These are phyloP conservation scores for Myxozyma nipponensis DNA, from an alignment of 805 yeast species.

Conservation along the genomic window DNA sequence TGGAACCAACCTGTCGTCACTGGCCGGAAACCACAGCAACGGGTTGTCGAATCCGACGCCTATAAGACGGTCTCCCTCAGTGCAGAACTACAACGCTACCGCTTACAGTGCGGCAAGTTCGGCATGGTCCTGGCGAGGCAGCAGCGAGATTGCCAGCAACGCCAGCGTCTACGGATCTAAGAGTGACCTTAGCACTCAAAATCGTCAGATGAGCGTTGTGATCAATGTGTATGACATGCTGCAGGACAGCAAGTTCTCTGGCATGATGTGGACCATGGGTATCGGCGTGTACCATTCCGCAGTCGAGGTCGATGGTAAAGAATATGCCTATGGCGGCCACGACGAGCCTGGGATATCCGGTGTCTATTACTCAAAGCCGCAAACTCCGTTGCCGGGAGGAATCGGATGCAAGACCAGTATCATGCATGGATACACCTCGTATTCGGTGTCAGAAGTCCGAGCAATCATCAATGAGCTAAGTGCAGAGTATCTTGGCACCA, in stretches of 20 bases:
- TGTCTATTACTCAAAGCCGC: slow-evolving; percentile 25
- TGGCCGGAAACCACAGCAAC: slow-evolving; percentile 15
- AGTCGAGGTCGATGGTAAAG: slow-evolving; percentile 27
- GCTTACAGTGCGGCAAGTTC: slow-evolving; percentile 9
- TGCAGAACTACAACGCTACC: not conserved
- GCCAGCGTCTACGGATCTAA: not conserved
- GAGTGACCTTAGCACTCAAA: not conserved
- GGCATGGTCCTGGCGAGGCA: not conserved
- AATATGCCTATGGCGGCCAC: slow-evolving; percentile 28
- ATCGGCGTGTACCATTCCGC: slow-evolving; percentile 29
- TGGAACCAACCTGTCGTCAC: slow-evolving; percentile 1
- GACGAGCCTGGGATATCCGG: slow-evolving; percentile 27
- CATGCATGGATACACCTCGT: slow-evolving; percentile 20
- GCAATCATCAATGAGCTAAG: slow-evolving; percentile 24
- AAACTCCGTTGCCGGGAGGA: slow-evolving; percentile 19
- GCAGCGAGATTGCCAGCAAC: not conserved
- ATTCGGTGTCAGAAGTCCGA: slow-evolving; percentile 24
- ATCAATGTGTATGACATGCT: slow-evolving; percentile 28
- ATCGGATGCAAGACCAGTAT: slow-evolving; percentile 19
- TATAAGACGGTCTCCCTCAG: not conserved
- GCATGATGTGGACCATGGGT: slow-evolving; percentile 24
- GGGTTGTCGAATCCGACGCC: not conserved
- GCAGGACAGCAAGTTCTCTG: slow-evolving; percentile 24
- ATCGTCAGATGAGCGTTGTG: slow-evolving; percentile 9
- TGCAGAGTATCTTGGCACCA: slow-evolving; percentile 22